phyloP scores from a whole-genome alignment of 768 basidiomycete genomes.

The Trametes meyenii region DNA sequence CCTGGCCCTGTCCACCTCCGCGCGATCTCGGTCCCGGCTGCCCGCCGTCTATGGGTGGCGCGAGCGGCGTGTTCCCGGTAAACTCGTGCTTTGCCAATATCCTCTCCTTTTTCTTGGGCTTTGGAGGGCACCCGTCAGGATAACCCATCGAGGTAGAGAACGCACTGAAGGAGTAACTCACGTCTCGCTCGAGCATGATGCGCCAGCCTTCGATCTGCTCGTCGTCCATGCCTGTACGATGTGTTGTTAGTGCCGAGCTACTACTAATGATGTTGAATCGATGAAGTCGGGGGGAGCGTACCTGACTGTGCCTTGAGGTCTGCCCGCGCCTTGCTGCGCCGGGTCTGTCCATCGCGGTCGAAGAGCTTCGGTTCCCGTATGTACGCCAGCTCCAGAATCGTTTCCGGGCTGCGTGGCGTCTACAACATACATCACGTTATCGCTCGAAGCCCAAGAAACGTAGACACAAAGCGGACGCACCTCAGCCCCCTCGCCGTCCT shows the following conservation, averaged over 20 bases:
- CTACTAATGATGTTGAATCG: background rate
- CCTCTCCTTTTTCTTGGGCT: constrained; percentile 76
- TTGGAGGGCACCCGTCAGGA: background rate
- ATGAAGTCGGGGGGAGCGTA: constrained; percentile 28
- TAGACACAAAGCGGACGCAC: background rate
- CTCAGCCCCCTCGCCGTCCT: constrained; percentile 23
- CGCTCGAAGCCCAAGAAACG: background rate
- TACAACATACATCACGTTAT: constrained; percentile 12
- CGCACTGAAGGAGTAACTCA: constrained; percentile 41
- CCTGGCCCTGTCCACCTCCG: constrained; percentile 42
- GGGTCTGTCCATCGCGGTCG: constrained; percentile 71
- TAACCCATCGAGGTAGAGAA: background rate
- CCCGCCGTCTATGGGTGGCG: constrained; percentile 2
- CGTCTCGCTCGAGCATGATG: constrained; percentile 88
- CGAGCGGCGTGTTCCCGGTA: constrained; percentile 53
- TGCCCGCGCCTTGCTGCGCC: constrained; percentile 65
- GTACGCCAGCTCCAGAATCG: constrained; percentile 76
- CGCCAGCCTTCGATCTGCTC: constrained; percentile 93
- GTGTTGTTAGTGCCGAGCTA: background rate
- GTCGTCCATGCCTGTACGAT: constrained; percentile 63
- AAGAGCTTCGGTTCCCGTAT: constrained; percentile 75
- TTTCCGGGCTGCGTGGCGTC: constrained; percentile 48
- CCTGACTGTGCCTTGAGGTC: constrained; percentile 74
- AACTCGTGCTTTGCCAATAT: constrained; percentile 80
- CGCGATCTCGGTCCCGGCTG: constrained; percentile 1